Evolutionary conservation across 306 rosid species (phyloP), one percentile per base, ranked within the genome.

Genomic region (Lagenaria siceraria): DNA sequence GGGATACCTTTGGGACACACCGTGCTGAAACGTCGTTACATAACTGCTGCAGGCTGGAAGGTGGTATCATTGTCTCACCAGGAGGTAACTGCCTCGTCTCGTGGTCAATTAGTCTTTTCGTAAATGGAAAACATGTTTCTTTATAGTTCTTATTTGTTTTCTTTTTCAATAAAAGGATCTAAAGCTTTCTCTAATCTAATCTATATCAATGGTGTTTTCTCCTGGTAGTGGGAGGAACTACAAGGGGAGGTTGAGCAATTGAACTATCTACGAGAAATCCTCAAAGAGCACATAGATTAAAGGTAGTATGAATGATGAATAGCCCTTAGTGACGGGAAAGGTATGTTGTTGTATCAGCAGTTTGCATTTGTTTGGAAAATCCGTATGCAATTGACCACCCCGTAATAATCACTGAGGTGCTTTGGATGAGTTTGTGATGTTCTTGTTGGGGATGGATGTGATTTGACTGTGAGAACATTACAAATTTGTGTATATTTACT

Each of bases 1-100:
- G 98, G 89, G 78, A 84, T 85, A 24, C 93, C 97, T 75, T 75
- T 95, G 82, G 98, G 97, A 62, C 98, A 95, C 82, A 90, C 98
- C 17, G 82, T 85, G 83, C 79, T 95, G 40, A 92, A 95, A 81
- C 90, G 90, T 46, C 93, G 97, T 75, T 89, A 87, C 80, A 71
- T 95, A 46, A 85, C 92, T 22, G 86, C 95, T 79, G 87, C 92
- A 48, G 97, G 97, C 83, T 95, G 98, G 98, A 89, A 89, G 82
- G 83, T 85, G 25, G 60, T 86, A 75, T 90, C 97, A 29, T 7
- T 95, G 78, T 86, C 92, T 82, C 75, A 86, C 83, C 93, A 86
- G 27, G 92, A 89, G 93, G 98, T 51, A 51, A 51, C 55, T 51
- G 55, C 55, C 55, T 6, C 9, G n/a, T 51, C 8, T 51, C 2